Percentiles rank a stretch among this genome's conserved stretches.
These are phyloP conservation scores for Oidiodendron maius DNA, from an alignment of 495 filamentous ascomycete species.

Conservation along the genomic window DNA sequence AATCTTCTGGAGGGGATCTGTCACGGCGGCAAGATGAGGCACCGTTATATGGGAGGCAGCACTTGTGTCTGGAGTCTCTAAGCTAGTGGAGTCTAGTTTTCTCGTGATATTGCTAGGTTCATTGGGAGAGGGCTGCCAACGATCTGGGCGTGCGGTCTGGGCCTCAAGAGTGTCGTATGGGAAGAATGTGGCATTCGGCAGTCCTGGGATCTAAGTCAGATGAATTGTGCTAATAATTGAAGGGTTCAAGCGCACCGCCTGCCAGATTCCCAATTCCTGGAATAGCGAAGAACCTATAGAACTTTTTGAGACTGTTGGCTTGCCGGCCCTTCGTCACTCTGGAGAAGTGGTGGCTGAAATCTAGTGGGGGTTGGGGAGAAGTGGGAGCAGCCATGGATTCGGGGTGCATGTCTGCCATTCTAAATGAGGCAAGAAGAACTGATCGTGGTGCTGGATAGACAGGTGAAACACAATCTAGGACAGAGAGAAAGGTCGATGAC, in stretches of 20 bases:
- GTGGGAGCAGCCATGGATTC: no score
- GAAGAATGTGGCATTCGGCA: constrained; percentile 76
- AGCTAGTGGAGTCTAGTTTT: constrained; percentile 7
- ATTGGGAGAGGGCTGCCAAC: constrained; percentile 61
- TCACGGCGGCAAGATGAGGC: constrained; percentile 54
- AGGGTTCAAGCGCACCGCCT: constrained; percentile 69
- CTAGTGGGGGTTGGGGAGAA: constrained; percentile 30
- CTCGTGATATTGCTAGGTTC: constrained; percentile 22
- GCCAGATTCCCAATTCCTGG: constrained; percentile 83
- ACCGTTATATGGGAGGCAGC: constrained; percentile 51
- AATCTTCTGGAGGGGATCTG: constrained; percentile 57
- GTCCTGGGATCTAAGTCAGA: no score
- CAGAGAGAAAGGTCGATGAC: no score
- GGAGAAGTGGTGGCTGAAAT: constrained; percentile 76
- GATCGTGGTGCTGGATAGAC: no score
- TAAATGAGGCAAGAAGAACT: no score
- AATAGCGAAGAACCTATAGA: constrained; percentile 80
- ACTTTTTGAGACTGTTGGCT: constrained; percentile 62
- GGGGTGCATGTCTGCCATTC: no score
- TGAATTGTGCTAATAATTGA: no score
- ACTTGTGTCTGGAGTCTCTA: constrained; percentile 14
- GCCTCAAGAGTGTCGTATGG: constrained; percentile 88
- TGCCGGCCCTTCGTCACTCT: constrained; percentile 55
- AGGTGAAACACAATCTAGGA: no score
- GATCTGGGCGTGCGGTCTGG: constrained; percentile 62